Evolutionary conservation across 805 yeast species (phyloP).

Genomic region (Teunomyces tritomae): DNA sequence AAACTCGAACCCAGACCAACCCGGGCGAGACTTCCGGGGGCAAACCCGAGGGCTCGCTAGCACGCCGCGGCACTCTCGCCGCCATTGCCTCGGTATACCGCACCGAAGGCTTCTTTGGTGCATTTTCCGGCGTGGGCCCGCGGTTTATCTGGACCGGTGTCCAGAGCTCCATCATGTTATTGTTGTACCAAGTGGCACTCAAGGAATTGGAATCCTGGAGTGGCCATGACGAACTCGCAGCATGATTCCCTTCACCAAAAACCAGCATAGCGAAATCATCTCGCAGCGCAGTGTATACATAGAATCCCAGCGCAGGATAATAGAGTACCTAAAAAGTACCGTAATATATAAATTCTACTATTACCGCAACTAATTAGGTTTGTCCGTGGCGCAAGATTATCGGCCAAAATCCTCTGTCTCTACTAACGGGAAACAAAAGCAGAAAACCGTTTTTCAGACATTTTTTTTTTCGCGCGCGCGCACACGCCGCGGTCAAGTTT

Average conservation of each 20-base stretch:
- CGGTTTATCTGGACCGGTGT: constrained; percentile 94
- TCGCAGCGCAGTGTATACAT: constrained; percentile 2
- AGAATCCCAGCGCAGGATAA: not conserved
- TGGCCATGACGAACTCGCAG: not conserved
- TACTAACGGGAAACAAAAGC: too few relatives aligned
- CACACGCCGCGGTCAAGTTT: too few relatives aligned
- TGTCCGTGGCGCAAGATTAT: too few relatives aligned
- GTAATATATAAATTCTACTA: not conserved
- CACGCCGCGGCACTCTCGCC: constrained; percentile 18
- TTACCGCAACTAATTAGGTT: too few relatives aligned
- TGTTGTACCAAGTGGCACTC: constrained; percentile 78
- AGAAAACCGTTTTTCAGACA: too few relatives aligned
- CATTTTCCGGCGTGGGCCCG: constrained; percentile 95
- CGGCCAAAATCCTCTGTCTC: too few relatives aligned
- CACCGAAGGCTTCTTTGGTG: constrained; percentile 73
- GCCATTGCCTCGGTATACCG: constrained; percentile 49
- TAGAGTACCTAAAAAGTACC: not conserved
- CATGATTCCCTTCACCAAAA: not conserved
- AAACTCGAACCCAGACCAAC: constrained; percentile 84
- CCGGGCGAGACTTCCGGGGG: not conserved
- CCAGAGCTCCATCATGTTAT: constrained; percentile 91
- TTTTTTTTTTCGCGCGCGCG: too few relatives aligned
- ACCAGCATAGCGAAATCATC: not conserved
- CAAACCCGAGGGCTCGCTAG: not conserved
- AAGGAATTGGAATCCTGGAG: constrained; percentile 42